Evolutionary conservation across 2,329 filamentous ascomycete species (phyloP), one percentile per base, ranked within the genome.

Genomic region (Colletotrichum camelliae): DNA sequence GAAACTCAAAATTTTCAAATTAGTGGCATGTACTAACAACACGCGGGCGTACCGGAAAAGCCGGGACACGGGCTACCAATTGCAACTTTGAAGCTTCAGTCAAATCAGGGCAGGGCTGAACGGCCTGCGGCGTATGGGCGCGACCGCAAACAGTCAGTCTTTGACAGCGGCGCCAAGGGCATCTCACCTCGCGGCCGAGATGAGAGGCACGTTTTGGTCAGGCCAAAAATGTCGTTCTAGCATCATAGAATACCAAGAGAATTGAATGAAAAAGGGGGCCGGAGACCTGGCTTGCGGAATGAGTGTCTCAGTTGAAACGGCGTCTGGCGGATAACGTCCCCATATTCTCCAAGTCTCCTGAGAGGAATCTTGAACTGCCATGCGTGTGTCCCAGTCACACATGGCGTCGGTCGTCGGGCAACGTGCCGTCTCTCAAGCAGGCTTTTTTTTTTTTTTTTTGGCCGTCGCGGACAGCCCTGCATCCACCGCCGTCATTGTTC

Each of bases 151-250:
- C 43, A 65, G 70, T 74, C 37, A 15, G 37, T 43, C 35, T 64
- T 70, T 43, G 70, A 65, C 65, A 37, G 43, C 70, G 57, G 72
- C 60, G 60, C 69, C 75, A 52, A 55, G 75, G 31, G 31, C 24
- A 29, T 57, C 58, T 64, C 60, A 35, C 24, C 43, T 68, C 60
- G 64, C 48, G 43, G 77, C 77, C 77, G 70, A 79, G 78, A 74
- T 61, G 24, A 60, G 65, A 65, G 62, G 65, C 57, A 61, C 39
- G 58, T 72, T 61, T 55, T 48, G 24, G n/a, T 58, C 64, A 39
- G 64, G 48, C 67, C 48, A 21, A 52, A 52, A 65, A 60, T 60
- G 27, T 71, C 35, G 48, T 74, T 68, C 65, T 69, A 39, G 57
- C 64, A 75, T 39, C 33, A 39, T 73, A 76, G 73, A 69, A 62